A percentile compares a stretch with the other conserved stretches of the same genome.
Conservation (phyloP, 1,284 basidiomycete genomes). For the Coniferiporia sulphurascens region DNA sequence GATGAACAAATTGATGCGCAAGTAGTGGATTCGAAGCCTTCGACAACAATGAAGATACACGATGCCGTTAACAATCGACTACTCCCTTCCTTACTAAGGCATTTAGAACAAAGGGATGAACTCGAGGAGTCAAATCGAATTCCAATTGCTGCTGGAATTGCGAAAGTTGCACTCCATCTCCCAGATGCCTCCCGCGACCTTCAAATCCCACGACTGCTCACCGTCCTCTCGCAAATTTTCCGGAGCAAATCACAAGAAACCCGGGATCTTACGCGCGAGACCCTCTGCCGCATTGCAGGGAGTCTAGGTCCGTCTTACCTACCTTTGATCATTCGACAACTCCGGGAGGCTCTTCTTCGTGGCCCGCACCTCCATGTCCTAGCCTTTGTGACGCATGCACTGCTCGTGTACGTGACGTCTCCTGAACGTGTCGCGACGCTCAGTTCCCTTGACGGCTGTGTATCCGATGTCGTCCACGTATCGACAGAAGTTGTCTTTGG, state of each 20-base stretch:
- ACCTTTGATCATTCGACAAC: conserved; percentile 70
- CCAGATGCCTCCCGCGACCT: conserved; percentile 64
- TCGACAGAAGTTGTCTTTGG: conserved; percentile 95
- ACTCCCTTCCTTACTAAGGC: conserved; percentile 71
- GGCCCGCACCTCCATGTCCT: conserved; percentile 95
- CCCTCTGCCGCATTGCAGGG: conserved; percentile 78
- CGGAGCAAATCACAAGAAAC: conserved; percentile 94
- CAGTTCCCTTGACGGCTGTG: conserved; percentile 69
- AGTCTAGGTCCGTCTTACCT: conserved; percentile 76
- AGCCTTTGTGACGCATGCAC: conserved; percentile 79
- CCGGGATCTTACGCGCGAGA: conserved; percentile 83
- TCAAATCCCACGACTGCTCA: conserved; percentile 79
- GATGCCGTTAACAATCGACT: conserved; percentile 76
- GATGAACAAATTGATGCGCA: conserved; percentile 26
- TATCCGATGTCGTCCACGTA: conserved; percentile 74
- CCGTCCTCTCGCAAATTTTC: conserved; percentile 82
- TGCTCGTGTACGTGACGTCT: conserved; percentile 77
- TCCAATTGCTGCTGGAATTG: conserved; percentile 86
- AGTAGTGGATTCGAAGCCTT: conserved; percentile 28
- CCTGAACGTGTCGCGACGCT: conserved; percentile 51
- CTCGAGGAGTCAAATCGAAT: conserved; percentile 82
- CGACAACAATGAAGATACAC: conserved; percentile 45
- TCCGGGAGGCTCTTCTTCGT: conserved; percentile 78
- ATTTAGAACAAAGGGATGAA: conserved; percentile 81
- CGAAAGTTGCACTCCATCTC: conserved; percentile 79